Conservation (phyloP, 306 rosid genomes). For the Citrullus mucosospermus region DNA sequence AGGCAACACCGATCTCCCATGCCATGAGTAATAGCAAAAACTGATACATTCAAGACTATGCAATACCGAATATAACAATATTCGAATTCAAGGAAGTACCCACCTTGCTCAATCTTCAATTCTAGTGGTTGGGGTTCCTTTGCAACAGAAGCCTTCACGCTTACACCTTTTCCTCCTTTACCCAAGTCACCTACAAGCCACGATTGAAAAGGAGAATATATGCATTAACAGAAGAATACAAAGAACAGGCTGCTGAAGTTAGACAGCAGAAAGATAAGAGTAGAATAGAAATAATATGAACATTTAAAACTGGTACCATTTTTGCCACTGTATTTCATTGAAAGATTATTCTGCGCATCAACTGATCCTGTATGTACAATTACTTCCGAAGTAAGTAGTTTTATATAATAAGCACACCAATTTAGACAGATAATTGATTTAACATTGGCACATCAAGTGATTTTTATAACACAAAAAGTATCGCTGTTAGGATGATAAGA, state of each 20-base stretch:
- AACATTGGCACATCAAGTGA: background rate
- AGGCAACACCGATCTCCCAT: background rate
- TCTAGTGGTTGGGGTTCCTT: slow-evolving; percentile 41
- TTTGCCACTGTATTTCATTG: slow-evolving; percentile 5
- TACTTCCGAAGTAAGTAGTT: background rate
- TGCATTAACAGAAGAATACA: background rate
- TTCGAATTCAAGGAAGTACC: slow-evolving; percentile 18
- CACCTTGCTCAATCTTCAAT: slow-evolving; percentile 47
- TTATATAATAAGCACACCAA: background rate
- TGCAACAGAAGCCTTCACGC: slow-evolving; percentile 21
- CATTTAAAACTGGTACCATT: slow-evolving; percentile 4
- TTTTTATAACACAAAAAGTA: background rate
- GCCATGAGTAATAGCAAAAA: background rate
- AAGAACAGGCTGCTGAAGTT: slow-evolving; percentile 2
- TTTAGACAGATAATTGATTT: background rate
- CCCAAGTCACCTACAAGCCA: slow-evolving; percentile 23
- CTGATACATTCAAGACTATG: background rate
- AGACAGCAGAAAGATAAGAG: background rate
- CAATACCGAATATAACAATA: background rate
- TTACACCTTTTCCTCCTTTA: slow-evolving; percentile 40
- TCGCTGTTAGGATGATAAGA: background rate
- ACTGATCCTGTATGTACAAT: background rate
- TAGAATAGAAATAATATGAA: background rate
- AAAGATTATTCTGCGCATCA: background rate
- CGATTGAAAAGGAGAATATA: background rate